Base-by-base conservation (phyloP, 495 filamentous ascomycete genomes). In the Mycothermus thermophilus region DNA sequence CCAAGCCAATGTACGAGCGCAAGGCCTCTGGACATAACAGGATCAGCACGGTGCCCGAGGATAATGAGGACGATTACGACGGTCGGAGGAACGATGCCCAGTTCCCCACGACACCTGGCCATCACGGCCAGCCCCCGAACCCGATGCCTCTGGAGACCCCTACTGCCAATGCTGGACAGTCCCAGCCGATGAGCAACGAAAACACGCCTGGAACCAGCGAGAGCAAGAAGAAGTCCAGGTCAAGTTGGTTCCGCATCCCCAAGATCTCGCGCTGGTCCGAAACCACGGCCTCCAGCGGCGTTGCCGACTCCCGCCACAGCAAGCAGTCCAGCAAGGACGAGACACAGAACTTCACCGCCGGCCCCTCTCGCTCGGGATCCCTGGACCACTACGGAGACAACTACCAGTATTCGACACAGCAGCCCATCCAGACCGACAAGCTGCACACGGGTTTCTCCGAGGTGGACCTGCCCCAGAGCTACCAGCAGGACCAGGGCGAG, bases 221-320 rank as follows among this genome's bases (percentile, higher is more conserved):
- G 57, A 67, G 72, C 38, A 77, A 79, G 46, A 95, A 94, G 62
- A 92, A 93, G 56, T 90, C 83, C 46, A 13, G 85, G 10, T 90
- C 83, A 3, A 77, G 93, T 53, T 90, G 69, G 62, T 67, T 86
- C 60, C 83, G 85, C n/a, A 92, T 84, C 57, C 82, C 85, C 16
- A 93, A 87, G 58, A 82, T 94, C 40, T 96, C 92, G 9, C 75
- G 90, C 20, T 99, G 90, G 90, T 95, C 88, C 3, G 87, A 90
- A 58, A 95, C 90, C 14, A 96, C 90, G 4, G 71, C 86, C 15
- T 90, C 92, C 0, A 71, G 60, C 40, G 49, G 71, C 9, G 54
- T 60, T 30, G 54, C 56, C 31, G 60, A 62, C 8, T 73, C 73
- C 51, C 59, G 69, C 29, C 60, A 57, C 23, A 72, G 67, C 42